Conservation (phyloP, 257 asterid genomes). For the Solanum neorickii region DNA sequence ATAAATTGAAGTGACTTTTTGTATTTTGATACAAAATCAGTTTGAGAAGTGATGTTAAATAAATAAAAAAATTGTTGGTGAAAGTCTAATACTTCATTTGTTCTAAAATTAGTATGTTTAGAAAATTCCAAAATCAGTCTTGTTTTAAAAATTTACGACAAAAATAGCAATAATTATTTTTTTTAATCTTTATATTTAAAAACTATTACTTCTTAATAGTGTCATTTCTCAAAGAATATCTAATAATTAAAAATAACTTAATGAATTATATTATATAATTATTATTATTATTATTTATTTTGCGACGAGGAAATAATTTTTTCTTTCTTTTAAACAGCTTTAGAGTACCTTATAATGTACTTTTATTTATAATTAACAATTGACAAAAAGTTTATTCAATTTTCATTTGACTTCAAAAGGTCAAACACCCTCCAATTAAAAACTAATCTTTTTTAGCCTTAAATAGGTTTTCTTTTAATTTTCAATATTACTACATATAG, state of each 20-base stretch:
- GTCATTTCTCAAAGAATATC: too few species aligned
- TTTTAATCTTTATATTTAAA: too few species aligned
- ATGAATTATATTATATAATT: neutral
- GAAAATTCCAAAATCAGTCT: too few species aligned
- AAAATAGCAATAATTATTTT: neutral
- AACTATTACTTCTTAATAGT: too few species aligned
- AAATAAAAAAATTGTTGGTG: neutral
- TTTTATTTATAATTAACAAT: neutral
- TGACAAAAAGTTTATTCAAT: neutral
- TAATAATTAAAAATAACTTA: neutral
- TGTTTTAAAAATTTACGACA: too few species aligned
- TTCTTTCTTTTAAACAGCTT: neutral
- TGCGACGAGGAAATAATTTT: neutral
- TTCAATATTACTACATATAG: neutral
- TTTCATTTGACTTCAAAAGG: neutral
- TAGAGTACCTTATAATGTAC: neutral
- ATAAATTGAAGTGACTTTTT: neutral
- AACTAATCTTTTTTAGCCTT: neutral
- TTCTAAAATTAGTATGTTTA: too few species aligned
- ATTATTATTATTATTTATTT: too few species aligned
- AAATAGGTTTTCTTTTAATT: neutral
- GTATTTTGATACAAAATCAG: neutral
- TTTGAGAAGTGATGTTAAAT: neutral
- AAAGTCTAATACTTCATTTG: neutral
- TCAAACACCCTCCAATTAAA: neutral